Evolutionary conservation across 2,329 filamentous ascomycete genomes (phyloP).

Genomic region (Apiospora phragmitis): DNA sequence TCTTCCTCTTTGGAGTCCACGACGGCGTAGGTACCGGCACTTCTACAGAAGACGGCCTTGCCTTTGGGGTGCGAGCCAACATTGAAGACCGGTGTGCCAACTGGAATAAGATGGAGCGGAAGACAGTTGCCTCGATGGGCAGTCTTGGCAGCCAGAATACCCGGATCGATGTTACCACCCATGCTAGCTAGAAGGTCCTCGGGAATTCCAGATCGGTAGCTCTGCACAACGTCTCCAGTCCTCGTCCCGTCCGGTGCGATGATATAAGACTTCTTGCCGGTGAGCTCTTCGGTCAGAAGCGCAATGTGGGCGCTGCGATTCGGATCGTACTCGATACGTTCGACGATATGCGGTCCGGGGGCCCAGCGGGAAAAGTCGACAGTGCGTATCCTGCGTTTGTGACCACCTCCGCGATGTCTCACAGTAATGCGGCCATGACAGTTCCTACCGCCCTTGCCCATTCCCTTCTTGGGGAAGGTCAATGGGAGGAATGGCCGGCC

Average conservation of each 20-base stretch:
- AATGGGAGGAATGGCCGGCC: constrained; percentile 79
- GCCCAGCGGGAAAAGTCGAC: constrained; percentile 83
- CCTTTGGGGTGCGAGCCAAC: constrained; percentile 75
- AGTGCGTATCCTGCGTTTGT: constrained; percentile 86
- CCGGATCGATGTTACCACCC: constrained; percentile 90
- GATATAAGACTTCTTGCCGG: constrained; percentile 82
- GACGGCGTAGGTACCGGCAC: constrained; percentile 88
- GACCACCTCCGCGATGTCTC: constrained; percentile 87
- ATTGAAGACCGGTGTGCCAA: constrained; percentile 91
- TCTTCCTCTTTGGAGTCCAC: constrained; percentile 88
- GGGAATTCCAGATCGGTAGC: constrained; percentile 87
- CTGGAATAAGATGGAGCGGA: constrained; percentile 91
- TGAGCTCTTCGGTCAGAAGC: constrained; percentile 73
- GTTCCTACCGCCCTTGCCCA: constrained; percentile 90
- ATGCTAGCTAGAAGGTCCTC: constrained; percentile 84
- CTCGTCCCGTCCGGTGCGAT: constrained; percentile 93
- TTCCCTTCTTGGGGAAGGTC: constrained; percentile 90
- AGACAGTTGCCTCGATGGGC: constrained; percentile 93
- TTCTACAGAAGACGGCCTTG: constrained; percentile 87
- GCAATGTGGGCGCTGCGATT: constrained; percentile 93
- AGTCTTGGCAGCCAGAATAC: constrained; percentile 93
- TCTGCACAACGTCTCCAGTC: constrained; percentile 88
- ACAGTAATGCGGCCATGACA: constrained; percentile 83
- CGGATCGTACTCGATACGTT: constrained; percentile 95
- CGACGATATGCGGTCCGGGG: constrained; percentile 82